Evolutionary conservation across 2,329 filamentous ascomycete species (phyloP).

Genomic region (Sporothrix dimorphospora): DNA sequence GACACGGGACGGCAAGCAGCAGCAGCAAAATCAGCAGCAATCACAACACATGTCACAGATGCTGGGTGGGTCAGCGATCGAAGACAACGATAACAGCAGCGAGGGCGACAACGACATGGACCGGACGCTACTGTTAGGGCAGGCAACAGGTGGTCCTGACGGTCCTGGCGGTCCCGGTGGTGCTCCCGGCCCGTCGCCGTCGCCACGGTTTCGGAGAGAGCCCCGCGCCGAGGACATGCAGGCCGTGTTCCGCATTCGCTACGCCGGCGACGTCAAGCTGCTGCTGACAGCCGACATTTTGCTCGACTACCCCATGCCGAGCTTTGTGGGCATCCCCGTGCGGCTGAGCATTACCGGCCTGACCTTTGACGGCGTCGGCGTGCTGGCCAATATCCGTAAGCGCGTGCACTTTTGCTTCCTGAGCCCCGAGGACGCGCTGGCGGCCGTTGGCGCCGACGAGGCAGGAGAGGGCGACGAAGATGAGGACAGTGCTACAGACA

Average conservation of each 20-base stretch:
- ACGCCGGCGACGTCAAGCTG: slow-evolving; percentile 83
- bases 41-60: slow-evolving; percentile 35
- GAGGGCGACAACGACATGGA: slow-evolving; percentile 29
- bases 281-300: slow-evolving; percentile 93
- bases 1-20: slow-evolving; percentile 54
- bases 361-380: slow-evolving; percentile 92
- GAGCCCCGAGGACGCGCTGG: slow-evolving; percentile 84
- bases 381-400: slow-evolving; percentile 87
- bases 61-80: slow-evolving; percentile 44
- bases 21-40: not conserved
- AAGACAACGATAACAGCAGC: slow-evolving; percentile 44
- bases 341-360: slow-evolving; percentile 94
- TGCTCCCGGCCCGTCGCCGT: slow-evolving; percentile 12
- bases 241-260: slow-evolving; percentile 87
- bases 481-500: not conserved
- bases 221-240: slow-evolving; percentile 85
- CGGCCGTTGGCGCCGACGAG: slow-evolving; percentile 62
- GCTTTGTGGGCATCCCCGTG: slow-evolving; percentile 93
- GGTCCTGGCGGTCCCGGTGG: slow-evolving; percentile 28
- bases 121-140: slow-evolving; percentile 24
- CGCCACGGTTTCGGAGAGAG: slow-evolving; percentile 59
- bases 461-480: slow-evolving; percentile 37
- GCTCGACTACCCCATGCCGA: slow-evolving; percentile 97
- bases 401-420: slow-evolving; percentile 93
- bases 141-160: slow-evolving; percentile 30